These are phyloP conservation scores for Hyaloscypha finlandica DNA, from an alignment of 495 filamentous ascomycete species.

Conservation along the genomic window DNA sequence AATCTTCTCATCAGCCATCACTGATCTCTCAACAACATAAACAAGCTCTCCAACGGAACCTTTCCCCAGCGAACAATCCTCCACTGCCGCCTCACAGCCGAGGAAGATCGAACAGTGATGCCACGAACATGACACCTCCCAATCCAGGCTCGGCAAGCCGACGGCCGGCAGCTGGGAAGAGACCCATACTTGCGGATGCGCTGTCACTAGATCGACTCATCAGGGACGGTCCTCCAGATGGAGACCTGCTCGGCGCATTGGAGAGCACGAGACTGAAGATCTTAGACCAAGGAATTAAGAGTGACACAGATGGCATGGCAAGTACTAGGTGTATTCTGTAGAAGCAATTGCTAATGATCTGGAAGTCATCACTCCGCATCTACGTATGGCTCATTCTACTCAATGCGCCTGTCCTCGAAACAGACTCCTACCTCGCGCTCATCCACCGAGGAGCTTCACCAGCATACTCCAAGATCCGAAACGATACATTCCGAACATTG, in stretches of 20 bases:
- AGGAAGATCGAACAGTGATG: constrained; percentile 76
- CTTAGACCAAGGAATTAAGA: constrained; percentile 75
- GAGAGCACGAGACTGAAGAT: constrained; percentile 76
- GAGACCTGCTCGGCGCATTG: constrained; percentile 65
- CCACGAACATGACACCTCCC: constrained; percentile 38
- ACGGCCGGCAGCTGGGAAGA: constrained; percentile 21
- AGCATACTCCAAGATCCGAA: constrained; percentile 94
- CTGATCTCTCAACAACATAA: constrained; percentile 36
- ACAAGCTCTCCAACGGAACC: constrained; percentile 34
- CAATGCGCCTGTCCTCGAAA: constrained; percentile 77
- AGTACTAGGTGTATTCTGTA: background rate
- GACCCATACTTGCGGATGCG: constrained; percentile 54
- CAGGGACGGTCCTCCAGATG: constrained; percentile 71
- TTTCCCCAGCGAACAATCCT: constrained; percentile 30
- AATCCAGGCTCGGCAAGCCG: constrained; percentile 18
- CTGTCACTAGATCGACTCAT: constrained; percentile 67
- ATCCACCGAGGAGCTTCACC: constrained; percentile 92
- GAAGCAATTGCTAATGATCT: constrained; percentile 3
- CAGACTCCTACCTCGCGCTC: constrained; percentile 84
- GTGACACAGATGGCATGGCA: constrained; percentile 91
- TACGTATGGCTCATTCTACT: constrained; percentile 96
- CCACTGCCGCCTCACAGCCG: constrained; percentile 32
- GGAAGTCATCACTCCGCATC: constrained; percentile 85
- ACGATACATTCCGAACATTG: constrained; percentile 95
- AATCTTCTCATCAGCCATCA: constrained; percentile 30